Evolutionary conservation across 2,329 filamentous ascomycete species (phyloP).

Genomic region (Setomelanomma holmii): DNA sequence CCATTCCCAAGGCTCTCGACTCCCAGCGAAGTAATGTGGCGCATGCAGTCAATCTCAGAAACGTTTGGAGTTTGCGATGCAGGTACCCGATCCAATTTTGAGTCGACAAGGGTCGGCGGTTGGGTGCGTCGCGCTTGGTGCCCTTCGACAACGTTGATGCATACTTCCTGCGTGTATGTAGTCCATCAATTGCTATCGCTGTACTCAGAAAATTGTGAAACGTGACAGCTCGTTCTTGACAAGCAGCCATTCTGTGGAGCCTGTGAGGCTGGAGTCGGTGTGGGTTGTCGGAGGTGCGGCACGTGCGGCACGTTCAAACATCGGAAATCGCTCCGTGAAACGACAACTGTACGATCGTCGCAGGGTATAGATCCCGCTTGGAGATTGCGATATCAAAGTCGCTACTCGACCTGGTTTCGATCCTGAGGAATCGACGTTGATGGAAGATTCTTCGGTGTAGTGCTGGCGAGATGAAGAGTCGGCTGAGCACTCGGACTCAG

Average conservation of each 20-base stretch:
- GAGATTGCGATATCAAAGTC: not conserved
- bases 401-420: no score
- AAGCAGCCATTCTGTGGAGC: no score
- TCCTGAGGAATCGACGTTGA: no score
- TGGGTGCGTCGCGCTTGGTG: not conserved
- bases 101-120: not conserved
- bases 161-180: not conserved
- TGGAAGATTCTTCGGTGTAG: no score
- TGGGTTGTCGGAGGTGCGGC: no score
- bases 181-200: not conserved
- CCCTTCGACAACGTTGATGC: not conserved
- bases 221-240: no score
- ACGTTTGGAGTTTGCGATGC: not conserved
- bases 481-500: no score
- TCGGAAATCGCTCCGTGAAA: constrained; percentile 27
- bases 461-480: no score
- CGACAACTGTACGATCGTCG: constrained; percentile 26
- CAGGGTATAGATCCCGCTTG: constrained; percentile 9
- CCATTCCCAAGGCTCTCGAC: no score
- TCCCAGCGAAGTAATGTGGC: no score
- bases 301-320: constrained; percentile 24
- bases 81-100: constrained; percentile 5
- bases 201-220: not conserved
- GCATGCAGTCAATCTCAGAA: not conserved
- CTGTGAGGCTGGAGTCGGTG: no score